phyloP scores from a whole-genome alignment of 1,284 basidiomycete species.

The Cryptococcus jaspeensis region DNA sequence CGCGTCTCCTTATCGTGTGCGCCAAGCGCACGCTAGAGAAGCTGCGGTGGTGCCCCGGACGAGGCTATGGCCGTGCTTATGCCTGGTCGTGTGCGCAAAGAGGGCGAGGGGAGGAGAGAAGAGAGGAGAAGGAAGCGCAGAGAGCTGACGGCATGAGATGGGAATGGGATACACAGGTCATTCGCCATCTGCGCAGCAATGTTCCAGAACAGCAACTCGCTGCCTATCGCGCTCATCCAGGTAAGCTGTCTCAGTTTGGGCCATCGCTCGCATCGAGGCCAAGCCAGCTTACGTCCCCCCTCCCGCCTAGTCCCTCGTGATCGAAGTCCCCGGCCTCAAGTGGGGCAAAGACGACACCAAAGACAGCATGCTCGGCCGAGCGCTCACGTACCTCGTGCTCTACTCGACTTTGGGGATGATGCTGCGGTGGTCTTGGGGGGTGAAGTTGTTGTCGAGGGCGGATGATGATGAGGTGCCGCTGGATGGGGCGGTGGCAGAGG shows the following conservation, averaged over 20 bases:
- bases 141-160: conserved; percentile 7
- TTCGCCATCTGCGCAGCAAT: conserved; percentile 75
- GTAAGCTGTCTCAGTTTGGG: conserved; percentile 10
- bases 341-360: conserved; percentile 79
- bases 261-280: too few relatives aligned
- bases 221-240: conserved; percentile 77
- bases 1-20: neutral
- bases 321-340: conserved; percentile 75
- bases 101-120: too few relatives aligned
- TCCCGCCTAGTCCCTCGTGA: conserved; percentile 72
- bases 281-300: neutral
- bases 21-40: neutral
- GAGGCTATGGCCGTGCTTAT: too few relatives aligned
- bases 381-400: conserved; percentile 86
- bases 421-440: conserved; percentile 85
- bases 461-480: conserved; percentile 59
- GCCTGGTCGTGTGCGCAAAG: too few relatives aligned
- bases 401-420: conserved; percentile 94
- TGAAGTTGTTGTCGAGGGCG: conserved; percentile 69
- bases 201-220: conserved; percentile 67
- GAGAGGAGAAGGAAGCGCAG: too few relatives aligned
- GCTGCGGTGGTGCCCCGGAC: too few relatives aligned
- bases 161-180: conserved; percentile 55
- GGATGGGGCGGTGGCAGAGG: conserved; percentile 5
- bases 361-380: conserved; percentile 85